These are phyloP conservation scores for Aspergillus quadricinctus DNA, from an alignment of 2,329 filamentous ascomycete genomes.

Conservation along the genomic window DNA sequence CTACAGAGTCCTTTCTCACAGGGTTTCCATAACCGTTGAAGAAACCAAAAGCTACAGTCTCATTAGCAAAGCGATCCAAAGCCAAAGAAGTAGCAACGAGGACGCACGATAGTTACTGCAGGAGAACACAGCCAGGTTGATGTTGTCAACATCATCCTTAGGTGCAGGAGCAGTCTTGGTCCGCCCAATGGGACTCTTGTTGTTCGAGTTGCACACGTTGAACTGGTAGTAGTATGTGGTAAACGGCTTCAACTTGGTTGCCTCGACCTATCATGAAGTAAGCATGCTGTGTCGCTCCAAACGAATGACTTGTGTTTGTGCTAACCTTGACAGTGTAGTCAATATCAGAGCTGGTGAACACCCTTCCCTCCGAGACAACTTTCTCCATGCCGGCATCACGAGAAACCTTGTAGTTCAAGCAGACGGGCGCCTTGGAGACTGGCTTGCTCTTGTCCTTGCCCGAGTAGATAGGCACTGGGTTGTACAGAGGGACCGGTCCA, in stretches of 20 bases:
- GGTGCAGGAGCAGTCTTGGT: constrained; percentile 65
- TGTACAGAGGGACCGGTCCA: constrained; percentile 52
- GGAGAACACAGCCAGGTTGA: constrained; percentile 66
- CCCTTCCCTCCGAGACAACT: constrained; percentile 54
- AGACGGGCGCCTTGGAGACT: constrained; percentile 59
- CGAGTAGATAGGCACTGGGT: constrained; percentile 32
- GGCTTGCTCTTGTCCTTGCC: constrained; percentile 40
- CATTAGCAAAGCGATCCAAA: neutral
- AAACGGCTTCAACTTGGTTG: constrained; percentile 56
- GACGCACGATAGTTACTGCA: constrained; percentile 62
- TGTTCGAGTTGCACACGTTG: constrained; percentile 60
- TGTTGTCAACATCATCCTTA: constrained; percentile 51
- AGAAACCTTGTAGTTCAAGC: constrained; percentile 61
- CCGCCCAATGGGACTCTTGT: constrained; percentile 58
- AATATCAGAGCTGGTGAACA: constrained; percentile 67
- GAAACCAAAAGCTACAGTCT: constrained; percentile 47
- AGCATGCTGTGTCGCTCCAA: constrained; percentile 1
- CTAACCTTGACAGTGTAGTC: constrained; percentile 69
- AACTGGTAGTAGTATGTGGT: constrained; percentile 66
- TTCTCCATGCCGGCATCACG: constrained; percentile 40
- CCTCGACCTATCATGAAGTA: constrained; percentile 47
- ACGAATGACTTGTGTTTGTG: no score
- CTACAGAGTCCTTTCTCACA: constrained; percentile 55
- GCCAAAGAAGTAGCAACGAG: neutral
- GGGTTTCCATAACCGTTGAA: constrained; percentile 60